A percentile compares a stretch with the other conserved stretches of the same genome.
Evolutionary conservation across 169 alveolate species (phyloP).

Genomic region (Plasmodium ovale): DNA sequence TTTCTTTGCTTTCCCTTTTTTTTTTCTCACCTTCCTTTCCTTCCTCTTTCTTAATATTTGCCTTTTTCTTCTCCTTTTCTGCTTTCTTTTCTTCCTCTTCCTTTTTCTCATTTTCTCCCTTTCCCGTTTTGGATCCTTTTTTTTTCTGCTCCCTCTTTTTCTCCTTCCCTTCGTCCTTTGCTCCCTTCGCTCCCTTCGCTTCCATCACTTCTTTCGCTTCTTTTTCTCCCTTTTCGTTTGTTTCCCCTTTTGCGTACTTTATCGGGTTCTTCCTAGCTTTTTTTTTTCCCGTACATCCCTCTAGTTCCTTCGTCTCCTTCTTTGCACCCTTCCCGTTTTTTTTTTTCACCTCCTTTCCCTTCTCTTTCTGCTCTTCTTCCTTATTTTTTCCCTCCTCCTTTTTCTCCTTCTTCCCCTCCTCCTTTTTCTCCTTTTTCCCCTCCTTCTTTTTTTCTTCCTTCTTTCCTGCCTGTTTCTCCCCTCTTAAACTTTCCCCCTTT

Average conservation of each 20-base stretch:
- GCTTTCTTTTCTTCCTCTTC: neutral
- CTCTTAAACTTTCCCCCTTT: neutral
- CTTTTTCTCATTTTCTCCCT: neutral
- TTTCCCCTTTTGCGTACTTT: too few species aligned
- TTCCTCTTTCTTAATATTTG: neutral
- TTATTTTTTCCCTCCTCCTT: neutral
- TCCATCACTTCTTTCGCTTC: neutral
- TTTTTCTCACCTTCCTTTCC: neutral
- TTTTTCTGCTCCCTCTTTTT: neutral
- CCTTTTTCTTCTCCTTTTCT: neutral
- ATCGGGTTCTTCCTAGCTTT: neutral
- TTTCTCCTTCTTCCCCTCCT: neutral
- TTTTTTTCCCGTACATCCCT: neutral
- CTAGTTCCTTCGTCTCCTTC: neutral
- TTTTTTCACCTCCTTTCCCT: neutral
- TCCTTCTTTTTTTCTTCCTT: neutral
- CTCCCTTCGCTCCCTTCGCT: slow-evolving; percentile 5
- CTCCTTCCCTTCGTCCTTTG: neutral
- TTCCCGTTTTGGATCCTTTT: neutral
- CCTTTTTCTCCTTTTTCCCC: neutral
- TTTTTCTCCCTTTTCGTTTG: neutral
- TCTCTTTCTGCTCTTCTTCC: neutral
- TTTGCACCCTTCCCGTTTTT: neutral
- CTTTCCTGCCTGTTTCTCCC: neutral
- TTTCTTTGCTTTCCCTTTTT: neutral